These are phyloP conservation scores for Micractinium sp. DNA, from an alignment of 139 green algal species.

Conservation along the genomic window DNA sequence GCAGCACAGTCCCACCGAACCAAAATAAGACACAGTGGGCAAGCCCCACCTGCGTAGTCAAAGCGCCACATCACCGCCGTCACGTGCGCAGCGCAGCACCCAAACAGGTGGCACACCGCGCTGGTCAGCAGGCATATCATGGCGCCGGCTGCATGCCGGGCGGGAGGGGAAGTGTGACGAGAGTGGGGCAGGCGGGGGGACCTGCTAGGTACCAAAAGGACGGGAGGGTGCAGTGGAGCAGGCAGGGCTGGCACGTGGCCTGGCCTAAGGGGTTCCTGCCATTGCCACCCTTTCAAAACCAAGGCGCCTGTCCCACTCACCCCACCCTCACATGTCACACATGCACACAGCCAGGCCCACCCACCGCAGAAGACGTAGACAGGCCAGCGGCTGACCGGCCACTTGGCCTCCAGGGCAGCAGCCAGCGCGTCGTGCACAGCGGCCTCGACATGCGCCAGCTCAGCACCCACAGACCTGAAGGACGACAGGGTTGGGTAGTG, in stretches of 20 bases:
- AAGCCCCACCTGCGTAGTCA: conserved; percentile 84
- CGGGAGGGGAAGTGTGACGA: too few relatives aligned
- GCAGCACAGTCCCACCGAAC: too few relatives aligned
- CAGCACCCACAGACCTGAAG: conserved; percentile 8
- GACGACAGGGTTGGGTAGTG: too few relatives aligned
- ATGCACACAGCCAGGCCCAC: not conserved
- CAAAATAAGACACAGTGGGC: too few relatives aligned
- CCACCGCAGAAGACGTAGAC: conserved; percentile 82
- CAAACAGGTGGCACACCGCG: conserved; percentile 88
- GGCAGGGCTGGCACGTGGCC: too few relatives aligned
- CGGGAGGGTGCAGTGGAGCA: too few relatives aligned
- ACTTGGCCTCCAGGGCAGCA: conserved; percentile 19
- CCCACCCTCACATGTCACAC: too few relatives aligned
- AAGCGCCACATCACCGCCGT: conserved; percentile 81
- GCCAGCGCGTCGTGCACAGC: conserved; percentile 16
- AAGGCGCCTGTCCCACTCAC: too few relatives aligned
- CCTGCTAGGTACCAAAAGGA: not conserved
- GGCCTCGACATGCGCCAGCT: not conserved
- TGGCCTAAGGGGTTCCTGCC: too few relatives aligned
- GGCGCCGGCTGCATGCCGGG: conserved; percentile 65
- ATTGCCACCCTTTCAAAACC: too few relatives aligned
- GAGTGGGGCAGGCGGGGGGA: not conserved
- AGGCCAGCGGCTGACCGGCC: conserved; percentile 65
- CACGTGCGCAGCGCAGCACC: conserved; percentile 81
- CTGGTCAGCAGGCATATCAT: conserved; percentile 90